Evolutionary conservation across 352 stramenopile species (phyloP).

Genomic region (Blastocystis sp.): DNA sequence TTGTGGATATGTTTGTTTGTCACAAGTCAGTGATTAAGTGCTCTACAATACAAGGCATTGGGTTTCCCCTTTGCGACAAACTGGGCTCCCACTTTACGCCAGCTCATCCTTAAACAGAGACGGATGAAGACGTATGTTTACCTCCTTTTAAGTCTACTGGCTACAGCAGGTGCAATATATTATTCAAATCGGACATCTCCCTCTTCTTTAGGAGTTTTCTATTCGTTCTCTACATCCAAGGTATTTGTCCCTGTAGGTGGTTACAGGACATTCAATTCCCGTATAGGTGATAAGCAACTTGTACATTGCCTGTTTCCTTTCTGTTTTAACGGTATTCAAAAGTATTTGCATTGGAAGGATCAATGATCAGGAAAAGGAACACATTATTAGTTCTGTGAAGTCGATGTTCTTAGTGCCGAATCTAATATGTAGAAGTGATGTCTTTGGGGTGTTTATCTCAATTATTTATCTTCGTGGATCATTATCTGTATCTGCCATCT

Average conservation of each 20-base stretch:
- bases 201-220: neutral
- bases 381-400: constrained; percentile 7
- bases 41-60: too few species aligned
- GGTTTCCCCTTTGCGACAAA: too few species aligned
- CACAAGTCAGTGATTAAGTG: too few species aligned
- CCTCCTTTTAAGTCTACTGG: neutral
- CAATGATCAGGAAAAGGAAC: constrained; percentile 45
- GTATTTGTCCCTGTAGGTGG: neutral
- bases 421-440: constrained; percentile 13
- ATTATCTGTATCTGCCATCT: neutral
- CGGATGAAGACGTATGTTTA: neutral
- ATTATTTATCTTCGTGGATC: neutral
- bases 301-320: neutral
- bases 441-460: neutral
- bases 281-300: neutral
- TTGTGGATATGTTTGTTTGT: neutral
- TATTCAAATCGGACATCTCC: neutral
- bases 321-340: neutral
- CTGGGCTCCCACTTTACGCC: neutral
- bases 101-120: neutral
- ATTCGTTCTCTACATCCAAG: neutral
- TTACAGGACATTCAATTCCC: neutral
- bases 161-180: neutral
- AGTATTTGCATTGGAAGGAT: constrained; percentile 15
- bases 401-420: neutral